Evolutionary conservation across 2,329 filamentous ascomycete species (phyloP), one percentile per base, ranked within the genome.

Genomic region (Orbilia oligospora): DNA sequence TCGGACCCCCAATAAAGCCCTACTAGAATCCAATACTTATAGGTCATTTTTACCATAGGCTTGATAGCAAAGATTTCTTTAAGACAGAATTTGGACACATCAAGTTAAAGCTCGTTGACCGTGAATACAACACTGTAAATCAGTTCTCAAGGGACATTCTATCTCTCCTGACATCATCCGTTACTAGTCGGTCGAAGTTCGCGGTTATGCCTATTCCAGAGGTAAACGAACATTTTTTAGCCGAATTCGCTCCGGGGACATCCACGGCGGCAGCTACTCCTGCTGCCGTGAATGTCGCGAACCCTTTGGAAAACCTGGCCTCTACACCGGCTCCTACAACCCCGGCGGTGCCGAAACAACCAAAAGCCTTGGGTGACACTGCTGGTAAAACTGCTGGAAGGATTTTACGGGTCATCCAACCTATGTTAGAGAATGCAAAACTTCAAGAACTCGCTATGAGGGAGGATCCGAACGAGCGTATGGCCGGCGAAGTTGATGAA

Each of bases 51-150:
- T 41, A 72, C 58, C 71, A 16, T 80, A 92, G 90, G 64, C 87
- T 92, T 71, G 91, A 93, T 81, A 85, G 84, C 41, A 91, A 89
- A 81, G 86, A 88, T 67, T 84, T 90, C 16, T 91, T 91, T 82
- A 86, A 86, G 12, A 83, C 85, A 9, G 88, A 87, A 2, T 84
- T 91, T 22, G 81, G 84, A 14, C 84, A 84, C 10, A 82, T 92
- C 22, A 87, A 88, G 71, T 84, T 84, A 49, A 87, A 86, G 61
- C 84, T 91, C n/a, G 86, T 89, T 36, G 83, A 84, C 64, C 86
- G 90, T 6, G 87, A 87, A 77, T 91, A 91, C 81, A 88, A 88
- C 0, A 89, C 87, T 2, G 88, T 88, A 0, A 83, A 89, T 5
- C 83, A 86, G 0, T 91, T 92, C 81, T 86, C 87, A 27, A 27